Evolutionary conservation across 768 basidiomycete genomes (phyloP).

Genomic region (Rhizopogon vulgaris): DNA sequence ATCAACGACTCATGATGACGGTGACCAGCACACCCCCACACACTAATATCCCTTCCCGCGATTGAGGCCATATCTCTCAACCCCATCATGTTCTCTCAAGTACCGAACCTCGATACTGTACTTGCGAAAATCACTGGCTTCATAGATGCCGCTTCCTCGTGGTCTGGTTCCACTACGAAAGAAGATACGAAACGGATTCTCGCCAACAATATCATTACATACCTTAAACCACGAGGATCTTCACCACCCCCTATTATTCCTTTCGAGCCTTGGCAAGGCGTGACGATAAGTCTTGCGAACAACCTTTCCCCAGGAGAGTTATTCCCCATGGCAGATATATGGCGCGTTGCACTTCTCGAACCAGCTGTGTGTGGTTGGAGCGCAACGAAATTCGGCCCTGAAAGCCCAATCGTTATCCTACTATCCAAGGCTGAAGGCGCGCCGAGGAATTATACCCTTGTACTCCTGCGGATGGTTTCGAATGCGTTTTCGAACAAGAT

Average conservation of each 20-base stretch:
- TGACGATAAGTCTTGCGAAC: slow-evolving; percentile 35
- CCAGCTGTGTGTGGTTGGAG: slow-evolving; percentile 48
- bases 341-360: slow-evolving; percentile 74
- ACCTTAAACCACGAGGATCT: slow-evolving; percentile 54
- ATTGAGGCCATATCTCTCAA: slow-evolving; percentile 59
- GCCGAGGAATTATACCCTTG: slow-evolving; percentile 56
- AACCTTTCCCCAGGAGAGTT: slow-evolving; percentile 49
- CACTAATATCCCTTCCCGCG: slow-evolving; percentile 49
- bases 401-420: slow-evolving; percentile 40
- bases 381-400: slow-evolving; percentile 22
- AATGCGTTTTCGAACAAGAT: slow-evolving; percentile 53
- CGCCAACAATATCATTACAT: slow-evolving; percentile 45
- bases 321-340: slow-evolving; percentile 81
- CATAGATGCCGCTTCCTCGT: slow-evolving; percentile 43
- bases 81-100: slow-evolving; percentile 71
- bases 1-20: not conserved
- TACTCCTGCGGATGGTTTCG: slow-evolving; percentile 57
- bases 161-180: slow-evolving; percentile 23
- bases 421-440: slow-evolving; percentile 37
- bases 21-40: slow-evolving; percentile 71
- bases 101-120: slow-evolving; percentile 63
- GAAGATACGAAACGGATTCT: slow-evolving; percentile 46
- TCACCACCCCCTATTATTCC: slow-evolving; percentile 30
- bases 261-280: slow-evolving; percentile 43
- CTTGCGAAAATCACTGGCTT: slow-evolving; percentile 55